Evolutionary conservation across 2,329 filamentous ascomycete genomes (phyloP), one percentile per base, ranked within the genome.

Genomic region (Cladosporium velox): DNA sequence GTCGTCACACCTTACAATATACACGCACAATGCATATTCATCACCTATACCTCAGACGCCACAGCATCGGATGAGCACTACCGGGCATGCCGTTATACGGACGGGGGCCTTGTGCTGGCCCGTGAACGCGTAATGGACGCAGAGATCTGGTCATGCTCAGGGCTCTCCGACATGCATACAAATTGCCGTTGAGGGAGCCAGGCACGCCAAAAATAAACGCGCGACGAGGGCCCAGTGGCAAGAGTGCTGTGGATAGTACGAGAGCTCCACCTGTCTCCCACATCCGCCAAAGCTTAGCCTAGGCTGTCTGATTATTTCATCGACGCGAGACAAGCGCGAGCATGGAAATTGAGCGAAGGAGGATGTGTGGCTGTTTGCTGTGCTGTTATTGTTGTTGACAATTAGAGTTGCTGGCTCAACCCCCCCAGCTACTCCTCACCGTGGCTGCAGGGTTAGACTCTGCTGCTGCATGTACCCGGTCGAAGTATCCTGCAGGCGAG

Each of bases 61-160:
- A 47, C 41, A 21, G 41, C 41, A 24, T 47, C 41, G n/a, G 41
- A 47, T 47, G 41, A 47, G 41, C 41, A 47, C n/a, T 47, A 47
- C 52, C 52, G 52, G 32, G 3, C 32, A n/a, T 34, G 52, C 52
- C 32, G 52, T 32, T 55, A 55, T 55, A 55, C 52, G 30, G 52
- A 47, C 41, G 41, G 41, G 41, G 41, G 59, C 47, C 59, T 44
- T 21, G 49, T 1, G 49, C 32, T 63, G 60, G 60, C 60, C 60
- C 60, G 60, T 63, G 60, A 47, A 63, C 60, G 60, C 60, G 60
- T 63, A 63, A 63, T 63, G 49, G 47, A 63, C 28, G 60, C 32
- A 30, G 60, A 51, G 60, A 41, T 41, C 18, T 21, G 60, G 60
- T 63, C 60, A 63, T 63, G 60, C 49, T 55, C 60, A 55, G 24